Evolutionary conservation across 306 rosid species (phyloP).

Genomic region (Bauhinia variegata): DNA sequence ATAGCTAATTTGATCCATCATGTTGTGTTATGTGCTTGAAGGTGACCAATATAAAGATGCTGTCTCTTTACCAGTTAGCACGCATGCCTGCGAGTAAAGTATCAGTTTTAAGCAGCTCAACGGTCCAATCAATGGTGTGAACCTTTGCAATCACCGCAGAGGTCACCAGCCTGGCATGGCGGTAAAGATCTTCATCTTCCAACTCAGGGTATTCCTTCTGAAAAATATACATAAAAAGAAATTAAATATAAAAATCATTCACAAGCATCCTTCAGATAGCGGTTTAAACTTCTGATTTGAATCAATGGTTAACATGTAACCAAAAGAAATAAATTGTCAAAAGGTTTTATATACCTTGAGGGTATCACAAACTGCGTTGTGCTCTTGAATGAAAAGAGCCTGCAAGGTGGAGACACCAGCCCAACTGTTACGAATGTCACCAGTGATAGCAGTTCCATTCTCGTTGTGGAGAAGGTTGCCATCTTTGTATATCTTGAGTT

Average conservation of each 20-base stretch:
- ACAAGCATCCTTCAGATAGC: too few relatives aligned
- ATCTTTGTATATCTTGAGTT: slow-evolving; percentile 50
- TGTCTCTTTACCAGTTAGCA: slow-evolving; percentile 54
- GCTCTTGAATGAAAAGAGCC: slow-evolving; percentile 59
- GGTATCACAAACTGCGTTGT: slow-evolving; percentile 58
- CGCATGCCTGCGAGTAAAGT: slow-evolving; percentile 65
- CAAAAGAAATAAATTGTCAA: too few relatives aligned
- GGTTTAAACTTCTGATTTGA: too few relatives aligned
- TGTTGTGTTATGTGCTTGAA: too few relatives aligned
- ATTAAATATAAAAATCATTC: too few relatives aligned
- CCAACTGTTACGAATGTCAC: slow-evolving; percentile 67
- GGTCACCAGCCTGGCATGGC: slow-evolving; percentile 66
- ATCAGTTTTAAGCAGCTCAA: slow-evolving; percentile 68
- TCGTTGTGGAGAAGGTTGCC: slow-evolving; percentile 52
- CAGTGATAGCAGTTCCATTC: slow-evolving; percentile 53
- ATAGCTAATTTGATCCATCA: too few relatives aligned
- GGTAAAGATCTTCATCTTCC: slow-evolving; percentile 56
- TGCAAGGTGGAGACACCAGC: slow-evolving; percentile 66
- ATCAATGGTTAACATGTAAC: too few relatives aligned
- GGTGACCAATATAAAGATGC: too few relatives aligned
- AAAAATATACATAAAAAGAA: neutral
- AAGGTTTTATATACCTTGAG: too few relatives aligned
- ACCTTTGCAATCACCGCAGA: slow-evolving; percentile 69
- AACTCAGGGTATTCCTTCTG: slow-evolving; percentile 41
- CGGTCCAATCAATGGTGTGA: slow-evolving; percentile 74